Conservation (phyloP, 441 rosid species). For the Gossypium lobatum region DNA sequence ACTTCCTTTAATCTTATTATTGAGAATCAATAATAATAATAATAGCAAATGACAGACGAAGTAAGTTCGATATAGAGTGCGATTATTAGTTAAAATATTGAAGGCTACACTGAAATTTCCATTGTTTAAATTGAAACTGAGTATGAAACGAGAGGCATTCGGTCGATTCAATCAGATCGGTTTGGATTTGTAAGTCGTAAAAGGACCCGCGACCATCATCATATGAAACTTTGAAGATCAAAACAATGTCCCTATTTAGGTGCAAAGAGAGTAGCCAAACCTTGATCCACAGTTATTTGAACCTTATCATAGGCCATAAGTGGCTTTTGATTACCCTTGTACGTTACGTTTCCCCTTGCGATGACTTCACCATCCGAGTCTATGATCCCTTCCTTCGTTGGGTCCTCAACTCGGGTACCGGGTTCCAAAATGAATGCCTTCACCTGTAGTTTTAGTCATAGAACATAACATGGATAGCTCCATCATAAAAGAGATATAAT, state of each 20-base stretch:
- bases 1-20: not conserved
- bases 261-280: slow-evolving; percentile 74
- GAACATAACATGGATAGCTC: not conserved
- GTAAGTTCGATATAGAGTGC: not conserved
- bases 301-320: slow-evolving; percentile 63
- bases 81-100: not conserved
- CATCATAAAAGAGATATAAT: not conserved
- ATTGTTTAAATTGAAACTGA: not conserved
- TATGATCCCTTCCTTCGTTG: slow-evolving; percentile 70
- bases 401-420: slow-evolving; percentile 42
- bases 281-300: slow-evolving; percentile 66
- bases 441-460: slow-evolving; percentile 42
- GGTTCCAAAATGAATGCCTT: slow-evolving; percentile 80
- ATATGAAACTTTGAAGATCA: not conserved
- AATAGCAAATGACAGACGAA: not conserved
- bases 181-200: not conserved
- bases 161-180: not conserved
- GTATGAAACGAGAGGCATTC: not conserved
- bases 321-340: slow-evolving; percentile 37
- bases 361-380: slow-evolving; percentile 88
- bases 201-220: not conserved
- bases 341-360: slow-evolving; percentile 64
- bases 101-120: not conserved
- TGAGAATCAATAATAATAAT: not conserved
- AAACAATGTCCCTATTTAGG: slow-evolving; percentile 30